A percentile compares a stretch with the other conserved stretches of the same genome.
Conservation (phyloP, 768 basidiomycete species). For the Psilocybe tampanensis region DNA sequence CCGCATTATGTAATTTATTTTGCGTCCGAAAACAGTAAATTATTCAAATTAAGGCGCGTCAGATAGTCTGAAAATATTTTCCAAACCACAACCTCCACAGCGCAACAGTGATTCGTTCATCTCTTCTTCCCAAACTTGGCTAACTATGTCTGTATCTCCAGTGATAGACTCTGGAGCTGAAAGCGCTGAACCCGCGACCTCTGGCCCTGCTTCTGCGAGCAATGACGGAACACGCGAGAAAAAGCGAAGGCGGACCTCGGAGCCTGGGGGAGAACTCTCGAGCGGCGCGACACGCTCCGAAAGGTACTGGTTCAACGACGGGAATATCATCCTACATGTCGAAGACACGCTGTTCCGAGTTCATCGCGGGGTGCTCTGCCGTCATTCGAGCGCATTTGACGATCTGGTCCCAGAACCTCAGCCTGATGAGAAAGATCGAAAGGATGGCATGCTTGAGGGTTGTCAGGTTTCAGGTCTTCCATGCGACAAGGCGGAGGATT, state of each 20-base stretch:
- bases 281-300: not conserved
- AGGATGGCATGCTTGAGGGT: not conserved
- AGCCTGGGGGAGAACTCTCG: not conserved
- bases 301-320: conserved; percentile 5
- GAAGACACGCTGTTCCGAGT: conserved; percentile 1
- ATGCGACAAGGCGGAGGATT: not conserved
- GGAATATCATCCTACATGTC: not conserved
- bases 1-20: no score
- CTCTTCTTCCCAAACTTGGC: no score
- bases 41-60: no score
- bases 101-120: no score
- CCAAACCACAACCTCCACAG: no score
- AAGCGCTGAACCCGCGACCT: no score
- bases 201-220: no score
- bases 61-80: no score
- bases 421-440: not conserved
- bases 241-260: not conserved
- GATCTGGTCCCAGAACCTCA: not conserved
- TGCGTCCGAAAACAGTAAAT: no score
- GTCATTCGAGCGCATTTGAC: not conserved
- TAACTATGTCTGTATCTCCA: no score
- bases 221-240: not conserved
- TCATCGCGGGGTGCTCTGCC: not conserved
- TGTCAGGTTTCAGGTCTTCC: not conserved
- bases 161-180: no score